Evolutionary conservation across 345 rosid species (phyloP).

Genomic region (Jatropha curcas): DNA sequence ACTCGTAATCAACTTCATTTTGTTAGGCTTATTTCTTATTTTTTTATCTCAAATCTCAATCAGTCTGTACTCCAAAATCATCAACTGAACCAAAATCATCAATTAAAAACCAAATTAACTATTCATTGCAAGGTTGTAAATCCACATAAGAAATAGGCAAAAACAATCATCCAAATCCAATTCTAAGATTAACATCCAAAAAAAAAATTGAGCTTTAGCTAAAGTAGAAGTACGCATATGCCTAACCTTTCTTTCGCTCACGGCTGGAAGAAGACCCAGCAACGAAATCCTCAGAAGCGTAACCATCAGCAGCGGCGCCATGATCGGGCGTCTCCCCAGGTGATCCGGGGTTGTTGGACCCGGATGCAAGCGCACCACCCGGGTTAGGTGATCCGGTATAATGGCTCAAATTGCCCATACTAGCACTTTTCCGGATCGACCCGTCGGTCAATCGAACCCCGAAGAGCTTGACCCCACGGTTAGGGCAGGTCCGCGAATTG

Average conservation of each 20-base stretch:
- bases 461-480: slow-evolving; percentile 36
- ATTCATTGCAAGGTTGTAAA: neutral
- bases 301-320: slow-evolving; percentile 62
- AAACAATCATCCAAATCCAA: too few species aligned
- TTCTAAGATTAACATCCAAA: neutral
- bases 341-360: slow-evolving; percentile 55
- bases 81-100: too few species aligned
- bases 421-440: slow-evolving; percentile 48
- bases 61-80: too few species aligned
- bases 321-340: slow-evolving; percentile 73
- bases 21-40: too few species aligned
- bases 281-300: slow-evolving; percentile 95
- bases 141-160: too few species aligned
- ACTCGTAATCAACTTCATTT: neutral
- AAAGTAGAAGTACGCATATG: neutral
- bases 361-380: slow-evolving; percentile 27
- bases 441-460: slow-evolving; percentile 46
- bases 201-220: neutral
- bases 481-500: slow-evolving; percentile 39
- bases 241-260: slow-evolving; percentile 86
- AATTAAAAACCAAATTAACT: too few species aligned
- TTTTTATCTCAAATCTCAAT: too few species aligned
- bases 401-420: slow-evolving; percentile 37
- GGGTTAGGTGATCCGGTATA: slow-evolving; percentile 25
- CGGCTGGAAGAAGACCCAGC: slow-evolving; percentile 92